Conservation (phyloP, 305 asterid genomes). For the Plantago coronopus region DNA sequence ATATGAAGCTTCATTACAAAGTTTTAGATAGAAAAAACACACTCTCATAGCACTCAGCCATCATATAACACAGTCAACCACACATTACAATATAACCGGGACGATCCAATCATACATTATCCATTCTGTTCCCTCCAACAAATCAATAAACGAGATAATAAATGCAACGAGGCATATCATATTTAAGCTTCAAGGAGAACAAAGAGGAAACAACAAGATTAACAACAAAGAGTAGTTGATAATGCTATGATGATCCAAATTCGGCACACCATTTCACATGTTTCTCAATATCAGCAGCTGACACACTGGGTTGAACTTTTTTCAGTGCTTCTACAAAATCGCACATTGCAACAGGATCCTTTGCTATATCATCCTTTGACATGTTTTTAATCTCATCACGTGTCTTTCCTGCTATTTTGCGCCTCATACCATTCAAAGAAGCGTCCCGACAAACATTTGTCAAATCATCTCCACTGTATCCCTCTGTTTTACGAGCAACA, state of each 20-base stretch:
- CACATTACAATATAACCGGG: neutral
- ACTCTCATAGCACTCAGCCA: slow-evolving; percentile 19
- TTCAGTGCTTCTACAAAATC: slow-evolving; percentile 80
- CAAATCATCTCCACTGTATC: slow-evolving; percentile 96
- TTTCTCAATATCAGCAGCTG: slow-evolving; percentile 83
- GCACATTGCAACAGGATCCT: slow-evolving; percentile 91
- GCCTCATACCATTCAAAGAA: slow-evolving; percentile 82
- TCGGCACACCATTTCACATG: slow-evolving; percentile 96
- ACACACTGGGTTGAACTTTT: slow-evolving; percentile 95
- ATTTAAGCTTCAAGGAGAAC: neutral
- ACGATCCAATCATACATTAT: too few relatives aligned
- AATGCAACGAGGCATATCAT: neutral
- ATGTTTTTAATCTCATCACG: slow-evolving; percentile 93
- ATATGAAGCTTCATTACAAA: slow-evolving; percentile 15
- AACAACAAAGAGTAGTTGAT: neutral
- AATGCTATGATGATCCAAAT: slow-evolving; percentile 73
- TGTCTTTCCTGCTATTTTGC: slow-evolving; percentile 94
- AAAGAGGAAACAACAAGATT: neutral
- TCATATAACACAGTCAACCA: neutral
- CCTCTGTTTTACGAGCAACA: slow-evolving; percentile 88
- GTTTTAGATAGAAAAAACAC: slow-evolving; percentile 26
- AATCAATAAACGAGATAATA: too few relatives aligned
- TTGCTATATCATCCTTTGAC: slow-evolving; percentile 90
- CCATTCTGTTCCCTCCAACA: too few relatives aligned
- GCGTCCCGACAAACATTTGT: slow-evolving; percentile 96